Evolutionary conservation across 345 rosid genomes (phyloP).

Genomic region (Iberis pinnata): DNA sequence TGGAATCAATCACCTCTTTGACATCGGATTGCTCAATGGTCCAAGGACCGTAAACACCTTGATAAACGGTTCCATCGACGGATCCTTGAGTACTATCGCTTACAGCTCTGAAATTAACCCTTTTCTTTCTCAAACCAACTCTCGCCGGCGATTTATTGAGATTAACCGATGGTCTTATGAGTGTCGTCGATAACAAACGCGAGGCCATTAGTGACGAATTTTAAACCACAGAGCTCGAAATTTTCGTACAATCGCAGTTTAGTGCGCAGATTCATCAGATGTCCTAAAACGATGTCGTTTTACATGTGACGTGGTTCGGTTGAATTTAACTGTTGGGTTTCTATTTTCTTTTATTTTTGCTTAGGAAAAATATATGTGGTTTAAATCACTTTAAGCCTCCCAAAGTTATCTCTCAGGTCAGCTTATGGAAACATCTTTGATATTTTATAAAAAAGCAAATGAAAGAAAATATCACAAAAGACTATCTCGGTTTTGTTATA

Average conservation of each 20-base stretch:
- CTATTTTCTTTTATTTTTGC: too few relatives aligned
- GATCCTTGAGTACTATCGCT: conserved; percentile 47
- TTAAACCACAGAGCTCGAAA: neutral
- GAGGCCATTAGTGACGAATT: conserved; percentile 32
- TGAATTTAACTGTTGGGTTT: too few relatives aligned
- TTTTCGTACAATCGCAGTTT: neutral
- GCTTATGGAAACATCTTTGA: too few relatives aligned
- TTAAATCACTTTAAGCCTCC: too few relatives aligned
- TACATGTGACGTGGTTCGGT: too few relatives aligned
- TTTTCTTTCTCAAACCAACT: conserved; percentile 7
- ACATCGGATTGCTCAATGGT: conserved; percentile 71
- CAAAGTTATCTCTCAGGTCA: too few relatives aligned
- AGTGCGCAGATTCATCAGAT: too few relatives aligned
- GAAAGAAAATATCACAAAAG: too few relatives aligned
- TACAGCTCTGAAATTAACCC: conserved; percentile 35
- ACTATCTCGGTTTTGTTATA: too few relatives aligned
- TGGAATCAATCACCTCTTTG: conserved; percentile 48
- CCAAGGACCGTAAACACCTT: conserved; percentile 84
- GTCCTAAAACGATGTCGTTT: neutral
- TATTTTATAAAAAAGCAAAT: too few relatives aligned
- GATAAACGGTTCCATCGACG: conserved; percentile 46
- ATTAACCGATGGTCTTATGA: conserved; percentile 12
- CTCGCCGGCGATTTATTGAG: conserved; percentile 14
- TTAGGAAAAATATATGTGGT: too few relatives aligned
- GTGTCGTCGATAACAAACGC: conserved; percentile 34